Evolutionary conservation across 768 basidiomycete species (phyloP).

Genomic region (Lentinula guzmanii): DNA sequence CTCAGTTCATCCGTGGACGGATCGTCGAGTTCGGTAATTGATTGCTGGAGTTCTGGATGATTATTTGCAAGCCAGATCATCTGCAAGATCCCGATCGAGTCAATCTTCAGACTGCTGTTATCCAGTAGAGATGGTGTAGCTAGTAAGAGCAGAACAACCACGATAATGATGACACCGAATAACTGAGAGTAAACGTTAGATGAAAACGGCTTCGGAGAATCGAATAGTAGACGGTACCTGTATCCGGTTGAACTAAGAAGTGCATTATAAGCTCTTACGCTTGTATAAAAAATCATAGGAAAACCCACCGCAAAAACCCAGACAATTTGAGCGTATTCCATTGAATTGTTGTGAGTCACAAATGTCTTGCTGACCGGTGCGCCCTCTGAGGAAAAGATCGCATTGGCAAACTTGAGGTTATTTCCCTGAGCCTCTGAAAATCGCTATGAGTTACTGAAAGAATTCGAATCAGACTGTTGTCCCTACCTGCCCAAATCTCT

Average conservation of each 20-base stretch:
- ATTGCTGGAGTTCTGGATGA: constrained; percentile 2
- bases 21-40: background rate
- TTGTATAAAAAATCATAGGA: background rate
- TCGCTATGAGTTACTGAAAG: background rate
- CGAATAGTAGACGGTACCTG: background rate
- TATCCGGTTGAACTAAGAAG: background rate
- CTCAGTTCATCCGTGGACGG: background rate
- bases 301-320: background rate
- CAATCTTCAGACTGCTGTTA: constrained; percentile 4
- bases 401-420: background rate
- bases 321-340: background rate
- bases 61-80: constrained; percentile 2
- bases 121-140: background rate
- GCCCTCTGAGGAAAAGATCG: background rate
- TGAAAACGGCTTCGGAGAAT: background rate
- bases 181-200: background rate
- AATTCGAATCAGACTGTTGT: background rate
- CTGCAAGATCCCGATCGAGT: constrained; percentile 6
- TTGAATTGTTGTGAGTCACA: background rate
- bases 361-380: background rate
- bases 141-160: background rate
- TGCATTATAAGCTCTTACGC: background rate
- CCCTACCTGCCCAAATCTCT: constrained; percentile 1
- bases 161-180: background rate
- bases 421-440: background rate